Percentiles rank a stretch among this genome's conserved stretches.
These are phyloP conservation scores for Microdochium bolleyi DNA, from an alignment of 2,329 filamentous ascomycete species.

Conservation along the genomic window DNA sequence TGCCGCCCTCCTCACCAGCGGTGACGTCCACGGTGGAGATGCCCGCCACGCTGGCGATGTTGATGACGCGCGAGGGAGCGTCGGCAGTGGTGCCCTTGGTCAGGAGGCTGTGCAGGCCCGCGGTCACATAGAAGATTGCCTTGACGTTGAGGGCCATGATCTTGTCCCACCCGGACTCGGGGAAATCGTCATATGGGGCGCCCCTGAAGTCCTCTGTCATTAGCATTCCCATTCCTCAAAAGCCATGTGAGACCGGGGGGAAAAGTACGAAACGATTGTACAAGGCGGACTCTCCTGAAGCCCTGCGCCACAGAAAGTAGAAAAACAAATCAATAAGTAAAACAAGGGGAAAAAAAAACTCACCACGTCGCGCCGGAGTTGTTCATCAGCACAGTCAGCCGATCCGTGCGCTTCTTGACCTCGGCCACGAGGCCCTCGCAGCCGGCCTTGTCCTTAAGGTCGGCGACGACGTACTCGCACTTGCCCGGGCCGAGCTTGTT, in stretches of 20 bases:
- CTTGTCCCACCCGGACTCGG: constrained; percentile 6
- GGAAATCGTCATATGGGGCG: constrained; percentile 5
- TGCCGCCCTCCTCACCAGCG: neutral
- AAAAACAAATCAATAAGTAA: neutral
- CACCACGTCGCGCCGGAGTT: constrained; percentile 4
- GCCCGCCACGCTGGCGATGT: constrained; percentile 4
- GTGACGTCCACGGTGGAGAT: constrained; percentile 1
- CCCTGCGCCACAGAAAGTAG: neutral
- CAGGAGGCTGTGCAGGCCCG: constrained; percentile 3
- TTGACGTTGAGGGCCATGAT: constrained; percentile 6
- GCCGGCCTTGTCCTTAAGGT: constrained; percentile 5
- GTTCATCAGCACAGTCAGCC: constrained; percentile 4
- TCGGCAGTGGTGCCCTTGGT: constrained; percentile 3
- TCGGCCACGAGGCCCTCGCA: constrained; percentile 3
- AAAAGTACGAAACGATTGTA: too few species aligned
- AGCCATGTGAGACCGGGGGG: too few species aligned
- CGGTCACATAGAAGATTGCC: constrained; percentile 5
- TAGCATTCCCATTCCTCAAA: too few species aligned
- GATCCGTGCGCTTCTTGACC: constrained; percentile 1
- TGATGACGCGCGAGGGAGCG: constrained; percentile 3
- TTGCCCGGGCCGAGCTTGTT: constrained; percentile 3
- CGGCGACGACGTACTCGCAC: constrained; percentile 5
- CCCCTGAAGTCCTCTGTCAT: neutral
- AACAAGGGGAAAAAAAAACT: neutral
- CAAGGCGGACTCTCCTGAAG: neutral